These are phyloP conservation scores for Powellomyces hirtus DNA, from an alignment of 192 early-diverging fungal species.

Conservation along the genomic window DNA sequence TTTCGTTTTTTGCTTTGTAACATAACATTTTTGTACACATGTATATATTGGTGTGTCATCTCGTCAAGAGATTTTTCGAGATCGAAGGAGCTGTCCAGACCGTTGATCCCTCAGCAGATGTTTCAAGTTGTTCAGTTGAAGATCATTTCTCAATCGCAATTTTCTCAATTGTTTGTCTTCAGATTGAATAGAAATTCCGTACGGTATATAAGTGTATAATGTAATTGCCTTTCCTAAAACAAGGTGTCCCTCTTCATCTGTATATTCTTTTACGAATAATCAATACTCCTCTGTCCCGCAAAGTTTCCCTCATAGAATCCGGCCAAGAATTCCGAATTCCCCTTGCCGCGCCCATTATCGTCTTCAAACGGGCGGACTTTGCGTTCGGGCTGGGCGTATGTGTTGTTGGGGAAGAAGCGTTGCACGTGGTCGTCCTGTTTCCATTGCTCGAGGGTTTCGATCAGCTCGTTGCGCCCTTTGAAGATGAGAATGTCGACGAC, in stretches of 20 bases:
- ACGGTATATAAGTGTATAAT: background rate
- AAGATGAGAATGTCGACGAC: constrained; percentile 81
- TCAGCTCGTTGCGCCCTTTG: constrained; percentile 83
- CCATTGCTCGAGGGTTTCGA: constrained; percentile 91
- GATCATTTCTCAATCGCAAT: too few species aligned
- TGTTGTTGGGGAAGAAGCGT: constrained; percentile 79
- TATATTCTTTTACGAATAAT: constrained; percentile 26
- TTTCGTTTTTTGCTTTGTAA: too few species aligned
- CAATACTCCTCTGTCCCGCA: background rate
- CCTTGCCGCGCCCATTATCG: constrained; percentile 40
- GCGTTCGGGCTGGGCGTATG: constrained; percentile 54
- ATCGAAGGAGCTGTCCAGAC: too few species aligned
- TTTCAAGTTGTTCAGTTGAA: too few species aligned
- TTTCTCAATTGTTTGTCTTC: too few species aligned
- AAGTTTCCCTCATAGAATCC: constrained; percentile 30
- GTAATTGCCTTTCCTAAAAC: background rate
- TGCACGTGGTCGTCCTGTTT: constrained; percentile 87
- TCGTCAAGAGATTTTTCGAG: too few species aligned
- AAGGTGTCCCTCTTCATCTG: background rate
- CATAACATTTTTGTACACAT: too few species aligned
- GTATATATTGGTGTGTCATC: too few species aligned
- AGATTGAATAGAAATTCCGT: too few species aligned
- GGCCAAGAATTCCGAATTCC: constrained; percentile 52
- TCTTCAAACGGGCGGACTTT: constrained; percentile 75
- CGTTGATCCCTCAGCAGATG: too few species aligned